Conservation (phyloP, 2,329 filamentous ascomycete genomes). For the Akanthomyces lecanii region DNA sequence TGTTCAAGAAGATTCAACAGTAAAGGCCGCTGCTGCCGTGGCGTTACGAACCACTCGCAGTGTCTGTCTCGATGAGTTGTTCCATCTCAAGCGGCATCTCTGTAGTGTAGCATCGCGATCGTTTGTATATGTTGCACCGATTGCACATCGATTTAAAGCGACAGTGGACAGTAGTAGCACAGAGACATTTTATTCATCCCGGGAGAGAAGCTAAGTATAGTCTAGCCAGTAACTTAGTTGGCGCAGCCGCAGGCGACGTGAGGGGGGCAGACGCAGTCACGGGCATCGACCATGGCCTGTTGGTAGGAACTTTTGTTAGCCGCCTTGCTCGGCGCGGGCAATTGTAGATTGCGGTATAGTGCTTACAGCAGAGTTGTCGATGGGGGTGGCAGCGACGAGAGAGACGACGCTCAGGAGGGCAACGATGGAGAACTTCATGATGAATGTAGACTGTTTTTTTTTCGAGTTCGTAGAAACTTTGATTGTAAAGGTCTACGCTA, state of each 20-base stretch:
- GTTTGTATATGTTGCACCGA: too few species aligned
- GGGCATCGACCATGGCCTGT: neutral
- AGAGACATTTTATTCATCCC: too few species aligned
- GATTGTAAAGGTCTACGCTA: neutral
- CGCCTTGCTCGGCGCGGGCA: neutral
- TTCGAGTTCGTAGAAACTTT: neutral
- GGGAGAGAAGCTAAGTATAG: too few species aligned
- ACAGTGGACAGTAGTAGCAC: too few species aligned
- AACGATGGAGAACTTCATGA: slow-evolving; percentile 5
- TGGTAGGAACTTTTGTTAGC: neutral
- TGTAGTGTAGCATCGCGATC: too few species aligned
- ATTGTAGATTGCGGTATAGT: neutral
- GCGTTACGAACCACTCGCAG: too few species aligned
- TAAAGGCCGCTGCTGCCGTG: neutral
- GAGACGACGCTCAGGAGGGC: slow-evolving; percentile 4
- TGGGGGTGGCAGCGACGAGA: neutral
- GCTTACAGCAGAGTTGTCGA: slow-evolving; percentile 1
- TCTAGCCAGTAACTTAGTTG: neutral
- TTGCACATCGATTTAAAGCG: too few species aligned
- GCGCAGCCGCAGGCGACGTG: slow-evolving; percentile 6
- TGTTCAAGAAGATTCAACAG: neutral
- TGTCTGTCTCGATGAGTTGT: too few species aligned
- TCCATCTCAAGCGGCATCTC: too few species aligned
- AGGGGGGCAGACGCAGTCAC: slow-evolving; percentile 9
- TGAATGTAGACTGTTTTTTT: neutral